phyloP scores from a whole-genome alignment of 2,329 filamentous ascomycete species.

The Diaporthe sp. region DNA sequence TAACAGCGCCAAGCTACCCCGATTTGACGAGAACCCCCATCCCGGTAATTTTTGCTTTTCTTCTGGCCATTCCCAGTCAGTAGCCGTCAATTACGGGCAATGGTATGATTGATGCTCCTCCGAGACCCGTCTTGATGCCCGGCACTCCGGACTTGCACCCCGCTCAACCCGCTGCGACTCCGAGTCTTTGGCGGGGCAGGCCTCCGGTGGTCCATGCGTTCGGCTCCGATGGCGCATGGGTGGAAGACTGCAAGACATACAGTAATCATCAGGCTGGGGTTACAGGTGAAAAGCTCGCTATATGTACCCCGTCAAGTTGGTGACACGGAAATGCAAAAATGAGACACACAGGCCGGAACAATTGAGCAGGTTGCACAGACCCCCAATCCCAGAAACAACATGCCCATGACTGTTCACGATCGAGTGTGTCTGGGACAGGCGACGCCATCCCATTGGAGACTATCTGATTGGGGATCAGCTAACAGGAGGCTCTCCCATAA shows the following conservation, averaged over 20 bases:
- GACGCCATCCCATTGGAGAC: too few relatives aligned
- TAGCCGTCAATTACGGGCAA: neutral
- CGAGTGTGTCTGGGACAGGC: too few relatives aligned
- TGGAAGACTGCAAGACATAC: neutral
- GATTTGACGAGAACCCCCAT: neutral
- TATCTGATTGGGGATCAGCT: too few relatives aligned
- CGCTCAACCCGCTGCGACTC: neutral
- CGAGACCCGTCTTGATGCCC: neutral
- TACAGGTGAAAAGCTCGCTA: neutral
- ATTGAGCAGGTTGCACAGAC: neutral
- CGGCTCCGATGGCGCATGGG: neutral
- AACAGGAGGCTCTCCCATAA: too few relatives aligned
- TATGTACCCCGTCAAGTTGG: neutral
- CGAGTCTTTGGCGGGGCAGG: constrained; percentile 15
- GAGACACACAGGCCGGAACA: neutral
- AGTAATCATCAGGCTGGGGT: neutral
- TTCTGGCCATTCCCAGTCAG: neutral
- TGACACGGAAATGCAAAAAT: neutral
- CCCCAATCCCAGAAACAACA: neutral
- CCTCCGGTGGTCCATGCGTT: neutral
- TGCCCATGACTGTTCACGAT: neutral
- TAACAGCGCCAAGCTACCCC: neutral
- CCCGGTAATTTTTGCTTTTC: neutral
- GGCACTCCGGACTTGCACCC: neutral
- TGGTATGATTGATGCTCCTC: neutral